Evolutionary conservation across 1,139 yeast genomes (phyloP).

Genomic region (Geotrichum klebahnii): DNA sequence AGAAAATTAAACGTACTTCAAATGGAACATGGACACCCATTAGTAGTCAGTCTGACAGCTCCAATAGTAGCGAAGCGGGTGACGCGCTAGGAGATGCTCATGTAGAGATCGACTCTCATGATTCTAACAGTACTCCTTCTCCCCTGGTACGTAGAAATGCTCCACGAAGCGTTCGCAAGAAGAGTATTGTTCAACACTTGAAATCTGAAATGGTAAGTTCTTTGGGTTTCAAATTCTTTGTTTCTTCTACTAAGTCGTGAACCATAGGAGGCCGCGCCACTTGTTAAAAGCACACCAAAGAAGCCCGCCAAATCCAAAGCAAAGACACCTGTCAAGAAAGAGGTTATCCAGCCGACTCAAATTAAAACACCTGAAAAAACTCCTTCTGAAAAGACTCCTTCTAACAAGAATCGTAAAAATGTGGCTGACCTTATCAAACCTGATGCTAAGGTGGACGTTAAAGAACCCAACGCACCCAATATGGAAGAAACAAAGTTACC

Average conservation of each 20-base stretch:
- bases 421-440: background rate
- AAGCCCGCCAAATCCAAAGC: conserved; percentile 3
- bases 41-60: conserved; percentile 9
- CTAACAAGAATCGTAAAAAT: background rate
- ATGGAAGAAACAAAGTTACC: background rate
- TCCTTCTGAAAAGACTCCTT: background rate
- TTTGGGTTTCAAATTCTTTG: background rate
- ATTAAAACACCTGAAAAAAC: background rate
- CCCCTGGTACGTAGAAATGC: conserved; percentile 13
- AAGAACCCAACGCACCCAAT: background rate
- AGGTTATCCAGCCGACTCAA: background rate
- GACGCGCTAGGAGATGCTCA: background rate
- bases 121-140: background rate
- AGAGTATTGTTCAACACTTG: conserved; percentile 12
- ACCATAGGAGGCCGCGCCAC: conserved; percentile 8
- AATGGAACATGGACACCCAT: conserved; percentile 4
- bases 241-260: background rate
- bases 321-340: background rate
- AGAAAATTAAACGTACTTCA: conserved; percentile 6
- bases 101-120: background rate
- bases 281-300: conserved; percentile 6
- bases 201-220: conserved; percentile 14
- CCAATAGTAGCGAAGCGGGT: conserved; percentile 1
- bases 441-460: too few species aligned
- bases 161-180: conserved; percentile 10